Base-by-base conservation (phyloP, 306 rosid genomes). In the Luffa aegyptiaca region DNA sequence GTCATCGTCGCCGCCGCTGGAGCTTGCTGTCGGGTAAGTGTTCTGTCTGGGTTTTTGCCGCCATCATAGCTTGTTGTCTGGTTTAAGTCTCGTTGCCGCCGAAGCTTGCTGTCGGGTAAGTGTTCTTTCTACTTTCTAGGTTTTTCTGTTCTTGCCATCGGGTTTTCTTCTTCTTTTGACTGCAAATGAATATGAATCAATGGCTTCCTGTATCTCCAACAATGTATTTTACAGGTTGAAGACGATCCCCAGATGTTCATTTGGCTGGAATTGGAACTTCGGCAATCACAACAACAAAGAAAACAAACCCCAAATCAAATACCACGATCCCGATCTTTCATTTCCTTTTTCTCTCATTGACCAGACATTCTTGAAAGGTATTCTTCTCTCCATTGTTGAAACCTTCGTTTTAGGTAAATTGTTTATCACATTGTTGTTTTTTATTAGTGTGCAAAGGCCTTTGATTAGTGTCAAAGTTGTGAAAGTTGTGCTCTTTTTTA, bases 251-350 rank as follows among this genome's bases (percentile, higher is more conserved):
- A 39, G 53, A 62, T 73, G 84, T 88, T 89, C 93, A 49, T 95
- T 93, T 75, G 93, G 93, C 51, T 91, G 96, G 97, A 91, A 89
- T 76, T 75, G 75, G 75, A 68, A 9, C 33, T 86, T 35, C 89
- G 92, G 66, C 52, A 42, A 68, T 9, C 4, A 2, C 14, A 68
- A 42, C 75, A 89, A 79, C 2, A 85, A 81, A 18, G 81, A 81
- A 58, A 91, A 86, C 44, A 79, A 57, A 73, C 89, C 97, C 79
- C 88, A 80, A 69, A 84, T 76, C 46, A 88, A 84, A 70, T 93
- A 95, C 86, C 93, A 93, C 75, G 92, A 90, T 18, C 83, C 83
- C 45, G 90, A 87, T 93, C 94, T 95, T 79, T 89, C 93, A 81
- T 95, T 92, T 84, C 70, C 97, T 75, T 84, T 85, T 74, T 89